Evolutionary conservation across 2,329 filamentous ascomycete species (phyloP), one percentile per base, ranked within the genome.

Genomic region (Biscogniauxia mediterranea): DNA sequence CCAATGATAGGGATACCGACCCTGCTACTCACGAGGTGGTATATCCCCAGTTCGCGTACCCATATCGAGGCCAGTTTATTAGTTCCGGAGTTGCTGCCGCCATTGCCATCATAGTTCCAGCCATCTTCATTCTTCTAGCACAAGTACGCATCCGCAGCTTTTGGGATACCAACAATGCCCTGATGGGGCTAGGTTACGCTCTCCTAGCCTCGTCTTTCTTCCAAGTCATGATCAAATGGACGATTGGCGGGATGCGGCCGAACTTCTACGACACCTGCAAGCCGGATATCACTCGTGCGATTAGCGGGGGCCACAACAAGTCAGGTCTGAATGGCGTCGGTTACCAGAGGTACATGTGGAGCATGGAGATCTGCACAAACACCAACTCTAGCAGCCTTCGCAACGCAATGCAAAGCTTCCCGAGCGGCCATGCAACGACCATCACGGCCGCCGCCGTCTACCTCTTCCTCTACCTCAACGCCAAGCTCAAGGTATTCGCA

Each of bases 401-500:
- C 69, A 83, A 88, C 63, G 80, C 82, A 5, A 79, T 90, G 38
- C 85, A 88, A 46, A 85, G 83, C 1, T 89, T 91, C 67, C 89
- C 89, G 0, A 89, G 85, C 5, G 89, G 89, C 0, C 89, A 91
- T 72, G 82, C 86, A 1, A 87, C 86, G 0, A 85, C 84, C 1
- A 85, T 86, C 0, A 89, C 87, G 61, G 85, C 87, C 0, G 85
- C 85, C 1, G 86, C 85, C 63, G 79, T 86, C 7, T 91, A 85
- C 70, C 75, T 91, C 7, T 87, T 82, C 66, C 77, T 91, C 11
- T 91, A 89, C 77, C 78, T 90, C 25, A 90, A 91, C 69, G 88
- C 86, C 38, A 91, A 91, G 76, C 77, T 91, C 49, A 91, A 91
- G 76, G 82, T 90, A 56, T 90, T 84, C 77, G 79, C 83, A 20